phyloP scores from a whole-genome alignment of 148 eudicot genomes.

The Camellia granthamiana region DNA sequence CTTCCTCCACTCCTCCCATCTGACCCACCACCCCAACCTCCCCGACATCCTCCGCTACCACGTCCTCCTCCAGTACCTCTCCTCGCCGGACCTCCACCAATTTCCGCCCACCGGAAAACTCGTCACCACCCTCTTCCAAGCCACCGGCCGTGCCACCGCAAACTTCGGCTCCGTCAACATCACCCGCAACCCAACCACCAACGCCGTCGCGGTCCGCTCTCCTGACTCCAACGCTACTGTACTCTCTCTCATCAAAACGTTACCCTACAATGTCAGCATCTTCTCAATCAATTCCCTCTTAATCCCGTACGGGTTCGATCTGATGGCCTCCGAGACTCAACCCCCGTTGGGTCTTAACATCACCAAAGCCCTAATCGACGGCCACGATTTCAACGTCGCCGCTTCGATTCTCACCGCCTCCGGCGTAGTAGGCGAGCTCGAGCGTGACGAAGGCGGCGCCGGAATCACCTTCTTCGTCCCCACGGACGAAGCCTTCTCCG shows the following conservation, averaged over 20 bases:
- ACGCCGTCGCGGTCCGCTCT: conserved; percentile 43
- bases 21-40: conserved; percentile 32
- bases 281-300: conserved; percentile 56
- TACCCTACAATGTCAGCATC: conserved; percentile 57
- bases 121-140: conserved; percentile 68
- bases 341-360: conserved; percentile 63
- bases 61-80: conserved; percentile 66
- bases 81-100: conserved; percentile 57
- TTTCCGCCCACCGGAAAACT: conserved; percentile 56
- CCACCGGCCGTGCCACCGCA: conserved; percentile 66
- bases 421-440: conserved; percentile 68
- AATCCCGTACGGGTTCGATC: conserved; percentile 46
- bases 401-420: conserved; percentile 79
- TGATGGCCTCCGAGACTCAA: conserved; percentile 65
- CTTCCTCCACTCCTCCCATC: conserved; percentile 34
- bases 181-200: conserved; percentile 33
- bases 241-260: conserved; percentile 37
- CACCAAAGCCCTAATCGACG: conserved; percentile 59
- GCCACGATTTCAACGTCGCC: conserved; percentile 80
- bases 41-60: conserved; percentile 87
- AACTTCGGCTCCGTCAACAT: conserved; percentile 62
- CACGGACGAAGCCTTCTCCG: conserved; percentile 72
- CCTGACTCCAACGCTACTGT: conserved; percentile 48
- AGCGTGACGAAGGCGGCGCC: conserved; percentile 71
- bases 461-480: conserved; percentile 89